Evolutionary conservation across 2,329 filamentous ascomycete species (phyloP).

Genomic region (Ascochyta rabiei): DNA sequence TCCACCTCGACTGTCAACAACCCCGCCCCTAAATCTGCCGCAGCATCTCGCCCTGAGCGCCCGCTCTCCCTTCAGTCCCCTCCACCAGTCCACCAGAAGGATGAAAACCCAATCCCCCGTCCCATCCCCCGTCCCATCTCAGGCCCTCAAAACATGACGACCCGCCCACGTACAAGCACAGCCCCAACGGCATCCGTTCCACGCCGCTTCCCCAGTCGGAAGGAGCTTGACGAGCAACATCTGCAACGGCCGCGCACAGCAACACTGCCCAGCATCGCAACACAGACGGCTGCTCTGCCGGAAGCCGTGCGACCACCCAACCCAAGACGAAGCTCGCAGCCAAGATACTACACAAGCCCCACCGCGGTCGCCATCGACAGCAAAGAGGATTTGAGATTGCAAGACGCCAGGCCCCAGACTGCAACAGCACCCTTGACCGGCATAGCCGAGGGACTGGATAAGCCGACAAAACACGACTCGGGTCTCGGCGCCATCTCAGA

Average conservation of each 20-base stretch:
- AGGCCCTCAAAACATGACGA: not conserved
- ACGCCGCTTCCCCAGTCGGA: constrained; percentile 5
- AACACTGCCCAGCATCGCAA: not conserved
- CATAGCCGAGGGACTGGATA: not conserved
- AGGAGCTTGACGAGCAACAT: constrained; percentile 8
- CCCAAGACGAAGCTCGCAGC: constrained; percentile 11
- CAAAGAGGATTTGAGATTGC: constrained; percentile 4
- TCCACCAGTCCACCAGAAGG: not conserved
- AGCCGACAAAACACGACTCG: constrained; percentile 7
- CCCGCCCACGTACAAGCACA: constrained; percentile 11
- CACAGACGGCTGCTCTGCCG: not conserved
- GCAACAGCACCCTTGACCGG: not conserved
- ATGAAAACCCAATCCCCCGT: constrained; percentile 1
- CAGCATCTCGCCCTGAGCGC: not conserved
- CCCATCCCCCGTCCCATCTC: constrained; percentile 13
- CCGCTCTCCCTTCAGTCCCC: constrained; percentile 3
- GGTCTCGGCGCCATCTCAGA: constrained; percentile 4
- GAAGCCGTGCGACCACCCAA: not conserved
- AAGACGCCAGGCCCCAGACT: not conserved
- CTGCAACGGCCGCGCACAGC: constrained; percentile 10
- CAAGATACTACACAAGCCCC: constrained; percentile 25
- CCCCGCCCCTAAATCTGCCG: not conserved
- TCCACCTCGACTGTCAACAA: not conserved
- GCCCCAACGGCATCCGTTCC: constrained; percentile 7
- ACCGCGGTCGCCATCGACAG: constrained; percentile 1